Percentiles rank a stretch among this genome's conserved stretches.
Evolutionary conservation across 2,329 filamentous ascomycete genomes (phyloP).

Genomic region (Fusarium fracticaudum): DNA sequence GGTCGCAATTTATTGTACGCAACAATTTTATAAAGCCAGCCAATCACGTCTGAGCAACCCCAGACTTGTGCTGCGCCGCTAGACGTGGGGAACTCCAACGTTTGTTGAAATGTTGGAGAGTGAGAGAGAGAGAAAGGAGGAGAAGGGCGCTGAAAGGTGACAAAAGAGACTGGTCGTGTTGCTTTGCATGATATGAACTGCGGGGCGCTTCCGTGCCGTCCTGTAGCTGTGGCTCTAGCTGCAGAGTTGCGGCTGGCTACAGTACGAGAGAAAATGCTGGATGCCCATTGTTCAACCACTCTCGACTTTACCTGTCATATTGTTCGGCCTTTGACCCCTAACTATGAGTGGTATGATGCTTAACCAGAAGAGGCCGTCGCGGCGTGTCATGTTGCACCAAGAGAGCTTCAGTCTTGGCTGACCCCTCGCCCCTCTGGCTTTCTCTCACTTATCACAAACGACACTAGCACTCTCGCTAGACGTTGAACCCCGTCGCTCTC

Average conservation of each 20-base stretch:
- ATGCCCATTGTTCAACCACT: constrained; percentile 8
- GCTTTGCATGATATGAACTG: constrained; percentile 3
- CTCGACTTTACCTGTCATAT: constrained; percentile 28
- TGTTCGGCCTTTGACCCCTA: neutral
- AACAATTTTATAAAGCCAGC: constrained; percentile 4
- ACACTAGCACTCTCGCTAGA: neutral
- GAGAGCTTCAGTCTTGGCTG: constrained; percentile 4
- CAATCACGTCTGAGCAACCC: constrained; percentile 10
- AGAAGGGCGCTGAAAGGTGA: neutral
- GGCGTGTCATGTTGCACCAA: constrained; percentile 19
- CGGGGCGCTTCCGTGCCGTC: constrained; percentile 16
- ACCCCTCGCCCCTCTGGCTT: constrained; percentile 8
- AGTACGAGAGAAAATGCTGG: neutral
- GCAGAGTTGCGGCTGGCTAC: neutral
- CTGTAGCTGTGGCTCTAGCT: constrained; percentile 4
- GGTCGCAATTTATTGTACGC: constrained; percentile 21
- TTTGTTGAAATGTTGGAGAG: neutral
- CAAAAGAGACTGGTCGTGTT: constrained; percentile 10
- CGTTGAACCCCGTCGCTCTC: neutral
- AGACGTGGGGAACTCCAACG: constrained; percentile 14
- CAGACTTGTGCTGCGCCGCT: constrained; percentile 15
- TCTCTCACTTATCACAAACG: neutral
- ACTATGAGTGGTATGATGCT: neutral
- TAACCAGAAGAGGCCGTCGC: constrained; percentile 10
- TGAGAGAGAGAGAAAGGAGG: neutral